A percentile compares a stretch with the other conserved stretches of the same genome.
phyloP scores from a whole-genome alignment of 2,329 filamentous ascomycete species.

The Colletotrichum trifolii region DNA sequence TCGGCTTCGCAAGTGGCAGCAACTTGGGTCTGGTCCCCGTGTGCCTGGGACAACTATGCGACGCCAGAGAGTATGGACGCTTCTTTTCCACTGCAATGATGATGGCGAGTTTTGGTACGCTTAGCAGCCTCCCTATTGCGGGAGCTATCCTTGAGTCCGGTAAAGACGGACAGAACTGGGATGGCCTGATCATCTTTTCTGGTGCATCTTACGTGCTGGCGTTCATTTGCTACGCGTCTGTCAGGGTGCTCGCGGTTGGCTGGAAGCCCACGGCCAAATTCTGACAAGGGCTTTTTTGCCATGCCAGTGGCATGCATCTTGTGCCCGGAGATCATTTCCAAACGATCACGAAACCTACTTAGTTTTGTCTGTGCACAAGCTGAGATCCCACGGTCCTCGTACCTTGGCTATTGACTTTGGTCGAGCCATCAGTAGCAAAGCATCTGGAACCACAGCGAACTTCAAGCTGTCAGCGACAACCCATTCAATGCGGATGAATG shows the following conservation, averaged over 20 bases:
- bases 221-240: conserved; percentile 32
- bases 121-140: conserved; percentile 58
- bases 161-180: conserved; percentile 27
- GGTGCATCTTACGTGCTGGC: conserved; percentile 33
- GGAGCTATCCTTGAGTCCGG: conserved; percentile 44
- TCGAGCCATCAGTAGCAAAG: too few relatives aligned
- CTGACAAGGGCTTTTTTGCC: neutral
- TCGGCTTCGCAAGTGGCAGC: conserved; percentile 83
- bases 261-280: conserved; percentile 28
- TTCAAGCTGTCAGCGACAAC: too few relatives aligned
- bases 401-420: too few relatives aligned
- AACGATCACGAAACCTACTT: too few relatives aligned
- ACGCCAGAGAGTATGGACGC: conserved; percentile 78
- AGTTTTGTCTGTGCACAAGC: neutral
- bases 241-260: conserved; percentile 30
- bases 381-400: too few relatives aligned
- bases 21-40: conserved; percentile 84
- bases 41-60: conserved; percentile 83
- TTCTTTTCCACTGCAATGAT: conserved; percentile 84
- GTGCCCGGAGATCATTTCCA: neutral
- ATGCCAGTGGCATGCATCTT: neutral
- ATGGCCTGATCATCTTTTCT: conserved; percentile 30
- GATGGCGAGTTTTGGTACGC: conserved; percentile 77
- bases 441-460: too few relatives aligned
- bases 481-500: too few relatives aligned